Evolutionary conservation across 805 yeast species (phyloP).

Genomic region (Wickerhamomyces bovis): DNA sequence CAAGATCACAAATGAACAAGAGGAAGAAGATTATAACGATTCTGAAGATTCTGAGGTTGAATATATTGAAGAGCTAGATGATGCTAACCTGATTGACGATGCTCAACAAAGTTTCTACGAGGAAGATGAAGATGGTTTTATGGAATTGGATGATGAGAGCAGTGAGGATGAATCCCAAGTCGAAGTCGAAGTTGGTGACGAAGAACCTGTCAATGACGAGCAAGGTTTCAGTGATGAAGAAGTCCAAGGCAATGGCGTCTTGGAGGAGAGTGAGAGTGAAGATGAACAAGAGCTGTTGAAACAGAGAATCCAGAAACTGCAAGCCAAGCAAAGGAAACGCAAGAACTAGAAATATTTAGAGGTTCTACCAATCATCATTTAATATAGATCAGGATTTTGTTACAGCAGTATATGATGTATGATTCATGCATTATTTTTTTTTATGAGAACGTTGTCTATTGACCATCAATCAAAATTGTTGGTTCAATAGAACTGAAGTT

Average conservation of each 20-base stretch:
- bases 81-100: slow-evolving; percentile 39
- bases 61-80: slow-evolving; percentile 60
- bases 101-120: slow-evolving; percentile 35
- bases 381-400: not conserved
- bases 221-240: slow-evolving; percentile 30
- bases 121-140: slow-evolving; percentile 27
- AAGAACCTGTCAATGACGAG: slow-evolving; percentile 24
- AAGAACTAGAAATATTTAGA: slow-evolving; percentile 2
- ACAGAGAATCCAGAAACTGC: slow-evolving; percentile 18
- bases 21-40: slow-evolving; percentile 31
- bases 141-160: slow-evolving; percentile 23
- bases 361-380: not conserved
- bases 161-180: slow-evolving; percentile 30
- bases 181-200: slow-evolving; percentile 27
- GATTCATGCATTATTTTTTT: not conserved
- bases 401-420: not conserved
- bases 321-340: slow-evolving; percentile 19
- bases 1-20: slow-evolving; percentile 34
- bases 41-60: slow-evolving; percentile 41
- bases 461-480: slow-evolving; percentile 34
- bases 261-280: slow-evolving; percentile 15
- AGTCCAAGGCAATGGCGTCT: slow-evolving; percentile 17
- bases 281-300: slow-evolving; percentile 21
- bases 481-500: slow-evolving; percentile 36
- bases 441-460: not conserved